phyloP scores from a whole-genome alignment of 2,329 filamentous ascomycete species.

The Nothomitra cinnamomea region DNA sequence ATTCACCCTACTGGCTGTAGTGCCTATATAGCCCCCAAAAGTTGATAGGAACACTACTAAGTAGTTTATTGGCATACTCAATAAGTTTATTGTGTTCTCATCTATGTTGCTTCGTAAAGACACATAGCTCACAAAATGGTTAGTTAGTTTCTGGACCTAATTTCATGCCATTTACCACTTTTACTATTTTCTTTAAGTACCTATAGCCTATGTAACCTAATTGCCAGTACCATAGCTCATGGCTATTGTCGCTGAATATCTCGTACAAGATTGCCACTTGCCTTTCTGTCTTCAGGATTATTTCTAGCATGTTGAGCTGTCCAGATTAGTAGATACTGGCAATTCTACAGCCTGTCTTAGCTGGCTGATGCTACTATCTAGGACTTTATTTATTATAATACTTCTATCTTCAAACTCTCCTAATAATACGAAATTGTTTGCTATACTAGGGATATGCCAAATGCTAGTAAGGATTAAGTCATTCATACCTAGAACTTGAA shows the following conservation, averaged over 20 bases:
- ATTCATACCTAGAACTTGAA: no score
- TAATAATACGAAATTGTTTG: no score
- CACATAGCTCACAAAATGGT: background rate
- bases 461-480: no score
- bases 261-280: background rate
- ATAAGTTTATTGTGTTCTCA: background rate
- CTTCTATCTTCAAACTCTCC: no score
- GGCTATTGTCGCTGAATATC: background rate
- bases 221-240: background rate
- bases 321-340: no score
- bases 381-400: no score
- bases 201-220: background rate
- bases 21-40: conserved; percentile 1
- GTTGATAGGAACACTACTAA: background rate
- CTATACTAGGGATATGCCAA: no score
- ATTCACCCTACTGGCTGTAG: background rate
- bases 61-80: background rate
- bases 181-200: background rate
- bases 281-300: background rate
- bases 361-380: no score
- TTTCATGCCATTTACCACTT: background rate
- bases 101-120: background rate
- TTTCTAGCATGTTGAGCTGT: no score
- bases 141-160: background rate
- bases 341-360: no score